phyloP scores from a whole-genome alignment of 2,329 filamentous ascomycete genomes.

The Huntiella bhutanensis region DNA sequence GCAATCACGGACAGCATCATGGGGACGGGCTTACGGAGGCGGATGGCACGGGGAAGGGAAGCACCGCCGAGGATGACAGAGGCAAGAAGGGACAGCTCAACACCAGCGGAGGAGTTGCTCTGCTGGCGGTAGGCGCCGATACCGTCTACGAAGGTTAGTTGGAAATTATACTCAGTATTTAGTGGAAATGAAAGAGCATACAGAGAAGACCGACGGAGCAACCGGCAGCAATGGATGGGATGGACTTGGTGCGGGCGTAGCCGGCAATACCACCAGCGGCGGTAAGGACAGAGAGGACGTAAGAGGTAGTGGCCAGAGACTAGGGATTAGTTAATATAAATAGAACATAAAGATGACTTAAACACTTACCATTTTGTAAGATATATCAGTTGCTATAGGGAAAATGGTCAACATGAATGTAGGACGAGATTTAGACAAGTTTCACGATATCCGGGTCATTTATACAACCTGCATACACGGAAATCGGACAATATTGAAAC shows the following conservation, averaged over 20 bases:
- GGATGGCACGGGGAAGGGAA: slow-evolving; percentile 72
- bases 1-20: slow-evolving; percentile 62
- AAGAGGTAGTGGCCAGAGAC: slow-evolving; percentile 38
- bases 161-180: neutral
- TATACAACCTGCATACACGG: no score
- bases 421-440: neutral
- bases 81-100: slow-evolving; percentile 77
- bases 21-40: slow-evolving; percentile 67
- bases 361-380: slow-evolving; percentile 4
- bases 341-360: neutral
- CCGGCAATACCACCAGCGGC: slow-evolving; percentile 75
- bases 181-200: slow-evolving; percentile 19
- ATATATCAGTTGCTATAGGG: neutral
- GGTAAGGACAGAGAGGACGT: slow-evolving; percentile 61
- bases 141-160: slow-evolving; percentile 31
- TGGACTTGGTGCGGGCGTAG: slow-evolving; percentile 64
- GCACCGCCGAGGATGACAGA: slow-evolving; percentile 70
- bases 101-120: slow-evolving; percentile 55
- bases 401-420: neutral
- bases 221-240: slow-evolving; percentile 75
- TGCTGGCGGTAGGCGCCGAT: slow-evolving; percentile 68
- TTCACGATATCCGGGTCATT: neutral
- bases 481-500: no score
- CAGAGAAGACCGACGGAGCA: slow-evolving; percentile 55
- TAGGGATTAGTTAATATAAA: no score